Evolutionary conservation across 495 filamentous ascomycete genomes (phyloP).

Genomic region (Cladorrhinum samala): DNA sequence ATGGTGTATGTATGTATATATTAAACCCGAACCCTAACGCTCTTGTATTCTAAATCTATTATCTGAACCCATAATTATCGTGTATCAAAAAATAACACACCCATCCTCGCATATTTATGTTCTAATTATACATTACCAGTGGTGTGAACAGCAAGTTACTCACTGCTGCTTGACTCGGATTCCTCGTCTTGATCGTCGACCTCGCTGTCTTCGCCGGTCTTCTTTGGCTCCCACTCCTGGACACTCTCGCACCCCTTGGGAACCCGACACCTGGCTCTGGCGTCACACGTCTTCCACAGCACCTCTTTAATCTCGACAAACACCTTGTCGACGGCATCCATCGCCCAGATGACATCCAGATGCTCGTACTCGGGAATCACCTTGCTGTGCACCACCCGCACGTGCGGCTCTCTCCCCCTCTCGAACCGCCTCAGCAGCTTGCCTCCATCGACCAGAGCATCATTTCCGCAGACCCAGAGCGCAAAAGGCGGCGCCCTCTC

Average conservation of each 20-base stretch:
- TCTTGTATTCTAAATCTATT: neutral
- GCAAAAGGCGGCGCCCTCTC: constrained; percentile 75
- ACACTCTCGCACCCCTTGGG: constrained; percentile 59
- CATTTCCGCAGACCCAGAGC: constrained; percentile 78
- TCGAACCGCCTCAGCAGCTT: constrained; percentile 69
- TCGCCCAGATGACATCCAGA: constrained; percentile 93
- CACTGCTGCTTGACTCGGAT: constrained; percentile 24
- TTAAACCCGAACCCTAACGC: neutral
- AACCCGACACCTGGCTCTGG: constrained; percentile 50
- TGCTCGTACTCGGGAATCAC: constrained; percentile 91
- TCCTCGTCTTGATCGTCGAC: constrained; percentile 7
- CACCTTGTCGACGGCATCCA: constrained; percentile 80
- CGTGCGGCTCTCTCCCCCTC: constrained; percentile 74
- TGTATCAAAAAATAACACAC: no score
- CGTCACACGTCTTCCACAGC: constrained; percentile 65
- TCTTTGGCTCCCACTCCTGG: constrained; percentile 24
- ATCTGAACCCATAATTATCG: no score
- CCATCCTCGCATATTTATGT: no score
- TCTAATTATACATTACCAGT: neutral
- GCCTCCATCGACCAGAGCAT: constrained; percentile 77
- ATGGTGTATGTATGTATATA: no score
- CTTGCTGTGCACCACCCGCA: constrained; percentile 71
- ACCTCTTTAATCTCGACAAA: constrained; percentile 76
- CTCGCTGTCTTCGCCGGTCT: neutral
- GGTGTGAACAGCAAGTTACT: constrained; percentile 11